Evolutionary conservation across 2,329 filamentous ascomycete genomes (phyloP), one percentile per base, ranked within the genome.

Genomic region (Colletotrichum orbiculare): DNA sequence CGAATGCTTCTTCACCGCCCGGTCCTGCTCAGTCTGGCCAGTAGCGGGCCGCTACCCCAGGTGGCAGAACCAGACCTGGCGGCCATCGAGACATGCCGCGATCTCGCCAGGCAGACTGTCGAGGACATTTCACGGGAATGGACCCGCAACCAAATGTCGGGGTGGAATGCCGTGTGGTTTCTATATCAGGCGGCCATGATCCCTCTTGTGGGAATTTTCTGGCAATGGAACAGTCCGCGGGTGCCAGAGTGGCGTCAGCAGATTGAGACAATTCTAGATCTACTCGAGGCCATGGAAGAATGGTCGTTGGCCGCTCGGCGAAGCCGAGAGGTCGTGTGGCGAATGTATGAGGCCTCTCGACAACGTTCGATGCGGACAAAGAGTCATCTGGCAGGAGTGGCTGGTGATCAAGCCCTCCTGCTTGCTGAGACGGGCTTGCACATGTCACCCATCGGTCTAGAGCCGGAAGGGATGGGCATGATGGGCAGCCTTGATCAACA

Each of bases 81-180:
- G 0, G 88, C 90, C 4, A 86, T 94, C 39, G 85, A 88, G 64
- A 87, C 87, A 37, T 94, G 91, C 74, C 85, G 90, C 15, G 84
- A 88, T 55, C 83, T 93, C 1, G 91, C 91, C 8, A 87, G 87
- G 67, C 85, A 89, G 68, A 89, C 89, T 0, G 92, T 94, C 67
- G 85, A 89, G 63, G 90, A 93, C 65, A 92, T 94, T 67, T 84
- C 88, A 10, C 81, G 83, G 25, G 90, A 91, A 67, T 93, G 90
- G 79, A 86, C 86, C 49, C 85, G 88, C 49, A 91, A 92, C 73
- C 87, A 93, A 72, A 91, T 94, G 79, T 88, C 87, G 0, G 91
- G 91, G 8, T 94, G 91, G 91, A 92, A 93, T 73, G 91, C 89
- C 0, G 91, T 92, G 2, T 94, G 91, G 91, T 90, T 93, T 76